A percentile compares a stretch with the other conserved stretches of the same genome.
phyloP scores from a whole-genome alignment of 192 early-diverging fungal species.

The Linnemannia schmuckeri region DNA sequence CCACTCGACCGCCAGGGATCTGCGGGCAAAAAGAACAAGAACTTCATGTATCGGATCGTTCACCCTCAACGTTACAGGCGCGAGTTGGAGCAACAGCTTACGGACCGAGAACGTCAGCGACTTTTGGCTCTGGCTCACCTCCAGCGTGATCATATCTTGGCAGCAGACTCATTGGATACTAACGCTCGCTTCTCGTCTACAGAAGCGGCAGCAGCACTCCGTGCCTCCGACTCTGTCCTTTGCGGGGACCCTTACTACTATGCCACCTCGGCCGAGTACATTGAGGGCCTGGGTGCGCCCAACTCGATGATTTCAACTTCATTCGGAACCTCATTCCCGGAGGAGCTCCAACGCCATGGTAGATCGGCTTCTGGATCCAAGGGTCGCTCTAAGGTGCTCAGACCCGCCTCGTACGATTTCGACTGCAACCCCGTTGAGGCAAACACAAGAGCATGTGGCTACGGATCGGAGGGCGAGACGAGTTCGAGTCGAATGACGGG shows the following conservation, averaged over 20 bases:
- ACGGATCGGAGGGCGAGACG: conserved; percentile 21
- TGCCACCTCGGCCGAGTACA: conserved; percentile 44
- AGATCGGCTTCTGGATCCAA: background rate
- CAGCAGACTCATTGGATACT: background rate
- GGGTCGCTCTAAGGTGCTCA: background rate
- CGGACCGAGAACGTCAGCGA: conserved; percentile 31
- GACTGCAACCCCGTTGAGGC: background rate
- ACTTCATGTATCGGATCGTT: conserved; percentile 49
- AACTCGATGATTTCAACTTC: conserved; percentile 53
- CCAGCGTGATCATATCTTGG: conserved; percentile 28
- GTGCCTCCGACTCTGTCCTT: background rate
- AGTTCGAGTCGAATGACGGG: background rate
- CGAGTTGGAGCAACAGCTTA: conserved; percentile 35
- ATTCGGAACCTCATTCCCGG: conserved; percentile 34
- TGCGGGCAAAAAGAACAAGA: conserved; percentile 13
- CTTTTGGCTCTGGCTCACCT: conserved; percentile 28
- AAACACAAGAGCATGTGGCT: background rate
- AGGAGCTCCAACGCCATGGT: conserved; percentile 26
- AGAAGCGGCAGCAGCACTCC: background rate
- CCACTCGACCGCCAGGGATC: conserved; percentile 15
- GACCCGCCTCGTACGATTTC: conserved; percentile 14
- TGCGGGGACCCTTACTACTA: conserved; percentile 41
- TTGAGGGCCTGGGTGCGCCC: conserved; percentile 40
- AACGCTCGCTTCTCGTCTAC: background rate
- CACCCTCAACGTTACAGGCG: conserved; percentile 54